A percentile compares a stretch with the other conserved stretches of the same genome.
Conservation (phyloP, 1,284 basidiomycete genomes). For the Pterulicium gracile region DNA sequence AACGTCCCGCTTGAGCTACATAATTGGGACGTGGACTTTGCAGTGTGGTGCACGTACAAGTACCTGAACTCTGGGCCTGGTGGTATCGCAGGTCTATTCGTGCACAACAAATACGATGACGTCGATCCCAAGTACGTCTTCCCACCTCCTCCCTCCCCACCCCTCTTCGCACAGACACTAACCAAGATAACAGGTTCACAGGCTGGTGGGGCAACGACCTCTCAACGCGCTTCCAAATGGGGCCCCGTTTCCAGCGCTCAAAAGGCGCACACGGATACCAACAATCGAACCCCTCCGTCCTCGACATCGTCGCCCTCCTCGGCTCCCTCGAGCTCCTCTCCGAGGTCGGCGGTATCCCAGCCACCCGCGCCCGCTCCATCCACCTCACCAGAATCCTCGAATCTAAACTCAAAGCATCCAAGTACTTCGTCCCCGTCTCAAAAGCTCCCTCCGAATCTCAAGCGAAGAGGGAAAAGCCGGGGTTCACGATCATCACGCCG, state of each 20-base stretch:
- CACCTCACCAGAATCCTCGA: constrained; percentile 68
- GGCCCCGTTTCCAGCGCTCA: constrained; percentile 71
- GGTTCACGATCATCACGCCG: constrained; percentile 88
- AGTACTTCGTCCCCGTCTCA: constrained; percentile 44
- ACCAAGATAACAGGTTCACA: too few relatives aligned
- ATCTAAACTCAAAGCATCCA: constrained; percentile 45
- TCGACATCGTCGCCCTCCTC: constrained; percentile 71
- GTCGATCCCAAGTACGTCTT: constrained; percentile 50
- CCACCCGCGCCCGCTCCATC: constrained; percentile 60
- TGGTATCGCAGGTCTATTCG: constrained; percentile 86
- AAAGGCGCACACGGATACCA: constrained; percentile 92
- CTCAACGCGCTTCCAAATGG: constrained; percentile 86
- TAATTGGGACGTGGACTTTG: constrained; percentile 94
- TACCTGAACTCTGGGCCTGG: constrained; percentile 96
- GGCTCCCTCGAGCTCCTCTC: constrained; percentile 78
- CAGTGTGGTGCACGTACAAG: constrained; percentile 97
- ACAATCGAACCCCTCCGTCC: constrained; percentile 84
- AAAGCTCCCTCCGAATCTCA: too few relatives aligned
- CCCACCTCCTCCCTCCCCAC: constrained; percentile 11
- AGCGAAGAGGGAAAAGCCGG: constrained; percentile 21
- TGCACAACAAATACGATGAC: constrained; percentile 76
- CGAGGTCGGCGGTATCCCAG: constrained; percentile 61
- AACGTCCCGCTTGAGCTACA: constrained; percentile 88
- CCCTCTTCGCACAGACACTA: too few relatives aligned
- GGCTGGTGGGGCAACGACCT: constrained; percentile 98